Evolutionary conservation across 2,329 filamentous ascomycete species (phyloP), one percentile per base, ranked within the genome.

Genomic region (Fusarium musae): DNA sequence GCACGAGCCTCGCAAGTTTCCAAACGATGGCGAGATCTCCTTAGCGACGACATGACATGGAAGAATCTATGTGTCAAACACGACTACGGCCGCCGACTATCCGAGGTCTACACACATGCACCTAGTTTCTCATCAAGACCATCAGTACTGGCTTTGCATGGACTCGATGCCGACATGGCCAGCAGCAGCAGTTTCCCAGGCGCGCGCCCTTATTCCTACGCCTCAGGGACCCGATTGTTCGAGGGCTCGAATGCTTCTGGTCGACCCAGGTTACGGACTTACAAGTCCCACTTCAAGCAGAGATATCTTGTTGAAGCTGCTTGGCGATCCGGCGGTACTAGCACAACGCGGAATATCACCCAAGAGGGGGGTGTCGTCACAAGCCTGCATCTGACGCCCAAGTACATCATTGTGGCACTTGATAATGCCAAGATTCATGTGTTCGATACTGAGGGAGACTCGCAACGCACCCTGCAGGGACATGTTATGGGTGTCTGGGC

Each of bases 401-500:
- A 97, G 81, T 98, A 98, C 83, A 98, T 99, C 78, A 95, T 99
- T 53, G 95, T 98, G 72, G 96, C 96, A 56, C 88, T 99, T 71
- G 96, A 99, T 85, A 99, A 98, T 82, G 96, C 96, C 42, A 97
- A 97, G 85, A 99, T 99, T 50, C 96, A 99, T 82, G 95, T 99
- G 32, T 99, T 98, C 80, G 94, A 98, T 81, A 95, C 94, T 2
- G 91, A 96, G 75, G 96, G 96, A 39, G 92, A 95, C 76, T 91
- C 94, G 73, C 91, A 97, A 77, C 94, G 95, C 80, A 97, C 94
- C 5, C 85, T 99, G 34, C 93, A 96, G 79, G 96, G 96, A 16
- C 96, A 99, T 84, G 93, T 98, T 49, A 99, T 99, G 96, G 96
- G 96, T 44, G 96, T 99, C 26, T 99, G 96, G 96, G 96, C 96